Percentiles rank a stretch among this genome's conserved stretches.
These are phyloP conservation scores for Magnolia kwangsiensis DNA, from an alignment of 164 flowering plant genomes.

Conservation along the genomic window DNA sequence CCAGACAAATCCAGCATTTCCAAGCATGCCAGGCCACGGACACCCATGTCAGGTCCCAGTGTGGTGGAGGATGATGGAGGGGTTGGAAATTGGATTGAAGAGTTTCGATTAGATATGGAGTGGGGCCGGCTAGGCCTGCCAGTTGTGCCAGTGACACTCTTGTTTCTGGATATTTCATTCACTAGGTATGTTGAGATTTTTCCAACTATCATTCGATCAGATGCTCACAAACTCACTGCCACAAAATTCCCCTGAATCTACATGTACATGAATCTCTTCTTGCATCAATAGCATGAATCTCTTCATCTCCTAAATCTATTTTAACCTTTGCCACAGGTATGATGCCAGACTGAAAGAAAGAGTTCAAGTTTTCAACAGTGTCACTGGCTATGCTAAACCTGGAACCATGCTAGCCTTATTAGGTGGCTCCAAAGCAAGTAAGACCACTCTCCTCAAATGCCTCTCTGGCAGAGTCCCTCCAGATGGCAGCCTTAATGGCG, in stretches of 20 bases:
- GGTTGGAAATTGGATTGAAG: constrained; percentile 8
- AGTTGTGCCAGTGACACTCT: constrained; percentile 21
- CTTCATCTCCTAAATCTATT: neutral
- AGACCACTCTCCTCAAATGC: constrained; percentile 24
- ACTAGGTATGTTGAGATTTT: constrained; percentile 13
- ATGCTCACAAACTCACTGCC: neutral
- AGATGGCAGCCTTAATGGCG: constrained; percentile 20
- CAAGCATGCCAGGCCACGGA: neutral
- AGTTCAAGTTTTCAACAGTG: constrained; percentile 12
- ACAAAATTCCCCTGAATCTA: neutral
- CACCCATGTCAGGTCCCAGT: constrained; percentile 5
- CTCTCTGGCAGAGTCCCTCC: constrained; percentile 20
- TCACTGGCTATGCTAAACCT: constrained; percentile 28
- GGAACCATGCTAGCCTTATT: constrained; percentile 24
- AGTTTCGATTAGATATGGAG: constrained; percentile 18
- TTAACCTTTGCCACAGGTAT: constrained; percentile 11
- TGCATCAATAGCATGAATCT: neutral
- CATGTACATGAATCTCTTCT: neutral
- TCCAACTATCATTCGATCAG: neutral
- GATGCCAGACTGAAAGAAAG: constrained; percentile 3
- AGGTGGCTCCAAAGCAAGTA: constrained; percentile 24
- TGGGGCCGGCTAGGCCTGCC: constrained; percentile 18
- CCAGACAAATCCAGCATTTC: constrained; percentile 2
- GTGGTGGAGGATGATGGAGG: constrained; percentile 1
- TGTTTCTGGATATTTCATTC: constrained; percentile 21